Base-by-base conservation (phyloP, 2,329 filamentous ascomycete species). In the Nothomitra cinnamomea region DNA sequence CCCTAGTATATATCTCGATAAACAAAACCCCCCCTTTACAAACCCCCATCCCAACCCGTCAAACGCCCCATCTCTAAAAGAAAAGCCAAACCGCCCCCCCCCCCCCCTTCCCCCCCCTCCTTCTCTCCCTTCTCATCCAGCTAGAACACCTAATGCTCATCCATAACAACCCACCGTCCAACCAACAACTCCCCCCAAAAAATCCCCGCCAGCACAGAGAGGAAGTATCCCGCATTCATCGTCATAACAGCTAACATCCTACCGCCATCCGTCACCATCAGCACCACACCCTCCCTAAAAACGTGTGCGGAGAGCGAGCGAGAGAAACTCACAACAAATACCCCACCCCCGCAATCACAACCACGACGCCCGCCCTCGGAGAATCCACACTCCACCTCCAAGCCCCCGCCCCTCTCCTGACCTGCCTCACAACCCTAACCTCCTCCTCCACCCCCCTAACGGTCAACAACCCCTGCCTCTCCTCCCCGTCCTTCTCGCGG, bases 191-290 rank as follows among this genome's bases (percentile, higher is more conserved):
- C 92, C 22, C 90, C 90, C n/a, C 94, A 64, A 63, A 96, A 95
- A 1, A 84, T 77, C 13, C 83, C 83, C 3, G 73, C 82, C 10
- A 94, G 73, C n/a, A 89, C 76, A 0, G 85, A 88, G 53, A 87
- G 67, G 65, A 90, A 90, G 65, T 92, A 92, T 12, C 86, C 87
- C 15, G 90, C 77, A 61, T 92, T 92, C 71, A 87, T 79, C 1
- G 85, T 89, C 87, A 92, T 95, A 63, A 94, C 84, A 13, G 85
- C 86, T 69, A 95, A 70, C 88, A 95, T 95, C 56, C 88, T 95
- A 60, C 38, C 17, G 51, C 10, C 19, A 10, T 52, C 57, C 25
- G 52, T n/a, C n/a, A 56, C 58, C 53, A 61, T 58, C 22, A 54
- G 56, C n/a, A 7, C 19, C 22, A 12, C 10, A 15, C 13, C 22